Conservation (phyloP, 306 rosid genomes). For the Sphenostylis stenocarpa region DNA sequence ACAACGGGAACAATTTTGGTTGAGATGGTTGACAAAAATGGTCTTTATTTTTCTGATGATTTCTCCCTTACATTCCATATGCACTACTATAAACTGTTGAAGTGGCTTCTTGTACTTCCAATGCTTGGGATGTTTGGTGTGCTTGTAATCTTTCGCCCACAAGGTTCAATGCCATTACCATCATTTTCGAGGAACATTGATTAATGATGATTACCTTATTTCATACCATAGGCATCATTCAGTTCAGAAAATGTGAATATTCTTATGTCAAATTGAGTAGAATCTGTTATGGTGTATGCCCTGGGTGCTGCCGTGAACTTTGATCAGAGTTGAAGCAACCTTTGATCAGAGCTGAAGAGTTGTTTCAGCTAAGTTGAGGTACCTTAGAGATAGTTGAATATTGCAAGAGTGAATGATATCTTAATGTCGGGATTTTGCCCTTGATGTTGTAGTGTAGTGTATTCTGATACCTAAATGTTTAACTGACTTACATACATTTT, state of each 20-base stretch:
- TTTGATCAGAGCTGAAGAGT: slow-evolving; percentile 25
- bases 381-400: slow-evolving; percentile 32
- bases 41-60: slow-evolving; percentile 86
- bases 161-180: slow-evolving; percentile 87
- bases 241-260: slow-evolving; percentile 35
- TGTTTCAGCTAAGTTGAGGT: slow-evolving; percentile 21
- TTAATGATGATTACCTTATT: slow-evolving; percentile 37
- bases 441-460: slow-evolving; percentile 30
- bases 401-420: slow-evolving; percentile 44
- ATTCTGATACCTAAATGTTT: slow-evolving; percentile 26
- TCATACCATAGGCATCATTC: slow-evolving; percentile 20
- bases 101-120: slow-evolving; percentile 95
- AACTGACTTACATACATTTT: background rate
- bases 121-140: slow-evolving; percentile 94
- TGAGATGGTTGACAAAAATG: slow-evolving; percentile 97
- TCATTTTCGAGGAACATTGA: slow-evolving; percentile 87
- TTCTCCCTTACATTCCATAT: slow-evolving; percentile 97
- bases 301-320: slow-evolving; percentile 21
- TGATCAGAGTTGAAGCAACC: slow-evolving; percentile 18
- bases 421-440: slow-evolving; percentile 32
- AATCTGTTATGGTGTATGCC: slow-evolving; percentile 10
- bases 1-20: slow-evolving; percentile 90
- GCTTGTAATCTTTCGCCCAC: slow-evolving; percentile 90
- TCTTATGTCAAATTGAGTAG: slow-evolving; percentile 17
- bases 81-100: slow-evolving; percentile 90